Conservation (phyloP, 441 rosid genomes). For the Isatis lusitanica region DNA sequence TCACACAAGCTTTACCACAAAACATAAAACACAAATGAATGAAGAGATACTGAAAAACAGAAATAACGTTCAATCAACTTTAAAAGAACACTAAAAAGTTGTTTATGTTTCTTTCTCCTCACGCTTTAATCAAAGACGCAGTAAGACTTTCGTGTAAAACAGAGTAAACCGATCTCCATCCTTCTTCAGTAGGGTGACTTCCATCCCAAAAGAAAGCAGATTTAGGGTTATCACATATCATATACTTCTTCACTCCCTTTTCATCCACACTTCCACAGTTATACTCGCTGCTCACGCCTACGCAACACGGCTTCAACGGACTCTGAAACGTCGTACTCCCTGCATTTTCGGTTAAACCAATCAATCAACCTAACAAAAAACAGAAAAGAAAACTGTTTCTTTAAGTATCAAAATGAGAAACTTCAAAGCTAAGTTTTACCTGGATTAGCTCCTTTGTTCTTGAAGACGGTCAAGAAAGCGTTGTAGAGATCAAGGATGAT, state of each 20-base stretch:
- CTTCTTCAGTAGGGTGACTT: constrained; percentile 34
- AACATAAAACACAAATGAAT: constrained; percentile 30
- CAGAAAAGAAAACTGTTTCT: neutral
- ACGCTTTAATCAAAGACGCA: constrained; percentile 28
- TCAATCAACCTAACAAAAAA: neutral
- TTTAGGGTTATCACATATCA: constrained; percentile 35
- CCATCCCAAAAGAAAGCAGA: constrained; percentile 43
- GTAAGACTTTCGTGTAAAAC: constrained; percentile 30
- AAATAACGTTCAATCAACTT: constrained; percentile 1
- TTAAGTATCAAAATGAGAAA: neutral
- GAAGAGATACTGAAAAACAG: constrained; percentile 22
- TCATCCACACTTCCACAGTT: constrained; percentile 36
- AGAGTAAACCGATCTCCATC: constrained; percentile 38
- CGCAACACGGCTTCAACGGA: constrained; percentile 40
- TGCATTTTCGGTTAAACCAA: constrained; percentile 1
- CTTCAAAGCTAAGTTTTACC: neutral
- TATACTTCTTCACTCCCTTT: constrained; percentile 37
- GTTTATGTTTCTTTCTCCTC: neutral
- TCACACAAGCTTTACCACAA: constrained; percentile 10
- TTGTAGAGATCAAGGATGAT: constrained; percentile 60
- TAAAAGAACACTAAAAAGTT: constrained; percentile 4
- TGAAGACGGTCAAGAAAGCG: constrained; percentile 50
- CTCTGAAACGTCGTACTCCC: constrained; percentile 37
- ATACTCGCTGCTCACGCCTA: constrained; percentile 31
- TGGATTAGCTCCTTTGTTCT: constrained; percentile 39